Conservation (phyloP, 2,329 filamentous ascomycete genomes). For the Arthrobotrys pseudoclavata region DNA sequence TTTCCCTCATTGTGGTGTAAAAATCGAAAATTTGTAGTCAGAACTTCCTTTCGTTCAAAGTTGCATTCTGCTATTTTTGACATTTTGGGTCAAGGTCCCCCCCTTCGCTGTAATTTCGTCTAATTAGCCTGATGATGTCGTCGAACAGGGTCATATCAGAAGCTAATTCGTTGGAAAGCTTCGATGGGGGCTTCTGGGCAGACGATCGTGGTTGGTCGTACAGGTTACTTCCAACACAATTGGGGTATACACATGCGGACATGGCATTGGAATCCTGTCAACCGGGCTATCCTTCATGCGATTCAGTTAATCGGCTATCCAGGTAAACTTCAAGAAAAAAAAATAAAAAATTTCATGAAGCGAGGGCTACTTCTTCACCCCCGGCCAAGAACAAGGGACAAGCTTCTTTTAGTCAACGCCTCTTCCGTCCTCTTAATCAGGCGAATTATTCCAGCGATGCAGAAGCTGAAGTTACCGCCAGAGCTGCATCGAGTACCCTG, state of each 20-base stretch:
- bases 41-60: constrained; percentile 16
- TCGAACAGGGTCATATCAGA: constrained; percentile 22
- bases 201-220: constrained; percentile 20
- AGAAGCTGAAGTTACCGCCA: neutral
- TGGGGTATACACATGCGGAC: constrained; percentile 42
- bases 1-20: neutral
- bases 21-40: constrained; percentile 24
- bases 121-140: constrained; percentile 59
- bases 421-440: constrained; percentile 51
- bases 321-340: constrained; percentile 34
- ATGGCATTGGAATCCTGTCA: constrained; percentile 35
- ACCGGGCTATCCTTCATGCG: neutral
- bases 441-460: constrained; percentile 45
- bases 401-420: constrained; percentile 43
- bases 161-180: constrained; percentile 52
- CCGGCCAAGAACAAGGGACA: constrained; percentile 34
- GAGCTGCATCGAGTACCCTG: constrained; percentile 24
- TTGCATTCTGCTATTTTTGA: constrained; percentile 59
- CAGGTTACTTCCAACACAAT: constrained; percentile 43
- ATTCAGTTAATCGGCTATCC: constrained; percentile 23
- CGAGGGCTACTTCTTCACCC: constrained; percentile 19
- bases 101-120: constrained; percentile 46
- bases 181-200: constrained; percentile 41
- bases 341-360: constrained; percentile 39
- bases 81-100: constrained; percentile 26